Percentiles rank a stretch among this genome's conserved stretches.
Evolutionary conservation across 495 filamentous ascomycete species (phyloP).

Genomic region (Penicillium bialowiezense): DNA sequence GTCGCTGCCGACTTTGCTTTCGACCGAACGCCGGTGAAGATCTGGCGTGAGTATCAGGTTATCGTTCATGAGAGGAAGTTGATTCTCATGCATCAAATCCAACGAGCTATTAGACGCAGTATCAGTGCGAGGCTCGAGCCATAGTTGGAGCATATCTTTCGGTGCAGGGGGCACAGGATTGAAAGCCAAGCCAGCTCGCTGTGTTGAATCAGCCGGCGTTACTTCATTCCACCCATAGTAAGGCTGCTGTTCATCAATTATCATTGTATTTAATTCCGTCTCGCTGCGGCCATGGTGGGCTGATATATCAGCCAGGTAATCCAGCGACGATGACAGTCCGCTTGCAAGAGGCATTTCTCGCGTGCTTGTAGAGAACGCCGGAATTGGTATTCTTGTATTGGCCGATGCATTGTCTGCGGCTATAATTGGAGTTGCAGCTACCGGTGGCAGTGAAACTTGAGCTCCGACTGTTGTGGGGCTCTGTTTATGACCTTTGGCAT

Average conservation of each 20-base stretch:
- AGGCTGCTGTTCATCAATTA: constrained; percentile 32
- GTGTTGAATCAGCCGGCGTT: constrained; percentile 23
- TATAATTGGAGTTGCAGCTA: constrained; percentile 6
- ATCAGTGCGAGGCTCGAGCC: constrained; percentile 40
- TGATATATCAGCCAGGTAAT: constrained; percentile 41
- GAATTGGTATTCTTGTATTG: constrained; percentile 10
- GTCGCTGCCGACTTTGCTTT: constrained; percentile 31
- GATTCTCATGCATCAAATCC: constrained; percentile 30
- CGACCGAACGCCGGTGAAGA: constrained; percentile 23
- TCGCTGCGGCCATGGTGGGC: constrained; percentile 37
- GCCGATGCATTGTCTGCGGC: constrained; percentile 18
- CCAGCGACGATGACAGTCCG: constrained; percentile 31
- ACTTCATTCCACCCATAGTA: constrained; percentile 40
- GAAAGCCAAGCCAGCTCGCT: constrained; percentile 21
- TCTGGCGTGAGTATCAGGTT: constrained; percentile 21
- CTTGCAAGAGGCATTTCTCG: constrained; percentile 25
- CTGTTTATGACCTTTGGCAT: constrained; percentile 49
- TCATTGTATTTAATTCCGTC: constrained; percentile 31
- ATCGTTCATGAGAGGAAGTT: constrained; percentile 31
- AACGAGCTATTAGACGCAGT: constrained; percentile 34
- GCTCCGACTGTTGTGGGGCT: constrained; percentile 18
- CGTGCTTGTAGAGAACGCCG: constrained; percentile 16
- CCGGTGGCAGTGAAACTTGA: constrained; percentile 16
- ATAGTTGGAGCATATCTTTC: constrained; percentile 39
- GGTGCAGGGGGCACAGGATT: constrained; percentile 26